phyloP scores from a whole-genome alignment of 805 yeast genomes.

The Candida nanaspora region DNA sequence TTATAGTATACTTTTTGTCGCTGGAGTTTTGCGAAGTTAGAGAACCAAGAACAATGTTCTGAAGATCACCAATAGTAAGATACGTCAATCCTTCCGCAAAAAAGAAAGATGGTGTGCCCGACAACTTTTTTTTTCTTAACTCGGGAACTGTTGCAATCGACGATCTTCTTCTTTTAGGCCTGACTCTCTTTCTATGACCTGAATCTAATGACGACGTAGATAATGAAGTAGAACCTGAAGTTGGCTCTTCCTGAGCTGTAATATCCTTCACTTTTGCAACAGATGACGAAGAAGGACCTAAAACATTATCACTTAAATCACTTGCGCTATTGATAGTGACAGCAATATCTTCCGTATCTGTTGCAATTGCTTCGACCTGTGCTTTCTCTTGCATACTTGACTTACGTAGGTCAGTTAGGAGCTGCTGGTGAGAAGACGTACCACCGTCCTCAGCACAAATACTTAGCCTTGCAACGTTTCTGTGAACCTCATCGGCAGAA shows the following conservation, averaged over 20 bases:
- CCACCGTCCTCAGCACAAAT: constrained; percentile 13
- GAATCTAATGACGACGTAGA: too few relatives aligned
- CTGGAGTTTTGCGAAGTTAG: constrained; percentile 10
- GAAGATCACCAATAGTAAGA: constrained; percentile 30
- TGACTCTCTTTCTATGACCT: constrained; percentile 11
- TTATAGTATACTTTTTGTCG: constrained; percentile 34
- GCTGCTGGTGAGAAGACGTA: too few relatives aligned
- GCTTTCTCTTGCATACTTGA: too few relatives aligned
- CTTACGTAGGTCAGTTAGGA: too few relatives aligned
- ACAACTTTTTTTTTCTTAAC: constrained; percentile 27
- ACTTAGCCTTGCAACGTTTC: constrained; percentile 23
- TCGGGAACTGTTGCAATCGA: constrained; percentile 20
- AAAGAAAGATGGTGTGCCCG: constrained; percentile 9
- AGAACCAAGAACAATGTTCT: constrained; percentile 38
- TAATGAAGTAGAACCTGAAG: constrained; percentile 2
- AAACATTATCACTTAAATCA: too few relatives aligned
- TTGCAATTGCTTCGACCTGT: too few relatives aligned
- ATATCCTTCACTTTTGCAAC: too few relatives aligned
- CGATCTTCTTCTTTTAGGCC: constrained; percentile 31
- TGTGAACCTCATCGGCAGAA: constrained; percentile 7
- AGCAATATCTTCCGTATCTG: too few relatives aligned
- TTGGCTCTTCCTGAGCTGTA: too few relatives aligned
- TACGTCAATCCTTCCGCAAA: too few relatives aligned
- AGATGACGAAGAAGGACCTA: too few relatives aligned
- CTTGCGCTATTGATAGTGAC: too few relatives aligned